phyloP scores from a whole-genome alignment of 1,284 basidiomycete species.

The Phaffia rhodozyma region DNA sequence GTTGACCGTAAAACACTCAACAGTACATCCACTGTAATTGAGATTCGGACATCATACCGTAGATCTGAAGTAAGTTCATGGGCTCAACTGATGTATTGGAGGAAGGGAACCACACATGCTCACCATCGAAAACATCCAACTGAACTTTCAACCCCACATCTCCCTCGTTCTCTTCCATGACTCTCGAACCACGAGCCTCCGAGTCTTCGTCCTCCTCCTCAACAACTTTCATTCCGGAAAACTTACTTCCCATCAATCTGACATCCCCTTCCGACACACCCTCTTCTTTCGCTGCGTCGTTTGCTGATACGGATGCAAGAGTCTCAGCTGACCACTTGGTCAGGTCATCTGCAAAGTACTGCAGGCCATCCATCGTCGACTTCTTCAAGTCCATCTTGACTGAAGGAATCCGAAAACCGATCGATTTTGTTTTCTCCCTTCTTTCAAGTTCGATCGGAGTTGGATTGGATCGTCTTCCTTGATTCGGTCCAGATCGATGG shows the following conservation, averaged over 20 bases:
- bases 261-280: conserved; percentile 44
- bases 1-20: too few relatives aligned
- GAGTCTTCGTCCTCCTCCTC: conserved; percentile 30
- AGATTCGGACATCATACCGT: too few relatives aligned
- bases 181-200: background rate
- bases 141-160: too few relatives aligned
- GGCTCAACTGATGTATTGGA: too few relatives aligned
- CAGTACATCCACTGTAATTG: too few relatives aligned
- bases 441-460: background rate
- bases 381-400: conserved; percentile 54
- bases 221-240: conserved; percentile 51
- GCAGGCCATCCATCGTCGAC: conserved; percentile 54
- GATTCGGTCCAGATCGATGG: background rate
- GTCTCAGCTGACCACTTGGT: conserved; percentile 49
- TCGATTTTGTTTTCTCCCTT: conserved; percentile 24
- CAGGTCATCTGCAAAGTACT: conserved; percentile 74
- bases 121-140: too few relatives aligned
- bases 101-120: too few relatives aligned
- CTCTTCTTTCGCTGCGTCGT: conserved; percentile 4
- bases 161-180: too few relatives aligned
- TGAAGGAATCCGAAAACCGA: conserved; percentile 52
- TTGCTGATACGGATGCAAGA: conserved; percentile 30
- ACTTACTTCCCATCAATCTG: conserved; percentile 70
- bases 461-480: background rate
- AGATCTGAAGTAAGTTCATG: too few relatives aligned